Evolutionary conservation across 176 grass and related monocot genomes (phyloP), one percentile per base, ranked within the genome.

Genomic region (Alloteropsis semialata): DNA sequence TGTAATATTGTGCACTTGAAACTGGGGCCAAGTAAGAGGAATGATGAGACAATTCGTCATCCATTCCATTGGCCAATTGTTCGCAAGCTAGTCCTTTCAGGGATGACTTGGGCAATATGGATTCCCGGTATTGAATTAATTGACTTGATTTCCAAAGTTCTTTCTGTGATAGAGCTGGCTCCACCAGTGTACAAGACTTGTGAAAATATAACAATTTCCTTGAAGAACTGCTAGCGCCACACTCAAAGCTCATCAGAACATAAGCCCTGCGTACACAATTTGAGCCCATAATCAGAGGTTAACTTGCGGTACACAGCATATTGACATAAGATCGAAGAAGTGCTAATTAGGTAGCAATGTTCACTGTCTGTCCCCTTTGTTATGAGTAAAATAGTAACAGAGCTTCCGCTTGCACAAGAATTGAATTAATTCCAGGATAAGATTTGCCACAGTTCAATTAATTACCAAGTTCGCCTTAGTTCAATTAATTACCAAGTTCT

Each of bases 91-190:
- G 36, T n/a, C 45, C 44, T 75, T 77, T 74, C 43, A 65, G 30
- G 2, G 74, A 88, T 65, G 82, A 82, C 36, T 17, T 43, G 3
- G 82, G 73, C 13, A 82, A 71, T 69, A 85, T 19, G 10, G 37
- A 59, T 8, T 24, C 44, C 53, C 48, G 77, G 25, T 16, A 59
- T 21, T 3, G 71, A 61, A 81, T 33, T 36, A 65, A 32, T 36
- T 5, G 65, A 13, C 10, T 30, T n/a, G 17, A 34, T 18, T 66
- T 53, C 41, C 0, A 18, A 29, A 15, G 3, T 33, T 3, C 42
- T 28, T 68, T 87, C 0, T 72, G 79, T 10, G 19, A 37, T 56
- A 78, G 17, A 56, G 16, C 16, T 56, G 58, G 61, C 33, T 44
- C 61, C 76, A 53, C 75, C 36, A 19, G 8, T 13, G 36, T 29